Evolutionary conservation across 768 basidiomycete genomes (phyloP).

Genomic region (Rhodotorula graminis): DNA sequence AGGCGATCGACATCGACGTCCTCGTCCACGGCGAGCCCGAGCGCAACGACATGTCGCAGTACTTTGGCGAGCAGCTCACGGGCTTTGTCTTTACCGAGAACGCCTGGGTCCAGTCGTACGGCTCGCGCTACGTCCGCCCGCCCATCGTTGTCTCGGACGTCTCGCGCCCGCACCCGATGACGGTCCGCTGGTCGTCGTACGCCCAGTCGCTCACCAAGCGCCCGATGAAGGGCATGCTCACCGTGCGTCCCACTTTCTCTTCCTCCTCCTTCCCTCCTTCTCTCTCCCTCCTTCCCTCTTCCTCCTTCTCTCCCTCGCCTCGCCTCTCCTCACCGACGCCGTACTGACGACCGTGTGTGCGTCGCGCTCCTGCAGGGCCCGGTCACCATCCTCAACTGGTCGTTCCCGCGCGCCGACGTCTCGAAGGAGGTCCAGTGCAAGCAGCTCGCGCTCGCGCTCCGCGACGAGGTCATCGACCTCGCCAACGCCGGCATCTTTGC

Average conservation of each 20-base stretch:
- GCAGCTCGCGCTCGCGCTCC: constrained; percentile 94
- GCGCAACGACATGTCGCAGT: constrained; percentile 99
- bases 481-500: constrained; percentile 86
- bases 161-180: constrained; percentile 85
- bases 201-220: constrained; percentile 87
- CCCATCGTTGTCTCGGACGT: constrained; percentile 98
- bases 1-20: constrained; percentile 89
- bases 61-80: constrained; percentile 91
- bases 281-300: background rate
- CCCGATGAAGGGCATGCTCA: constrained; percentile 99
- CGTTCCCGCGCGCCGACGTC: constrained; percentile 98
- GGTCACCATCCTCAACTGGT: constrained; percentile 95
- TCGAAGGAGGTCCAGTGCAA: constrained; percentile 94
- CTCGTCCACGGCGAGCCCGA: constrained; percentile 93
- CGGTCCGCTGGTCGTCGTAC: constrained; percentile 93
- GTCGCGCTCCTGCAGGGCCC: constrained; percentile 25
- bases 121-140: constrained; percentile 96
- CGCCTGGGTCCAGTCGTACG: constrained; percentile 99
- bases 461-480: constrained; percentile 95
- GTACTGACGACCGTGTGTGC: too few relatives aligned
- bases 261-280: background rate
- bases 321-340: background rate
- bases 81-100: constrained; percentile 99
- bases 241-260: constrained; percentile 61
- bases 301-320: background rate